Evolutionary conservation across 805 yeast genomes (phyloP), one percentile per base, ranked within the genome.

Genomic region (Yamadazyma insecticola): DNA sequence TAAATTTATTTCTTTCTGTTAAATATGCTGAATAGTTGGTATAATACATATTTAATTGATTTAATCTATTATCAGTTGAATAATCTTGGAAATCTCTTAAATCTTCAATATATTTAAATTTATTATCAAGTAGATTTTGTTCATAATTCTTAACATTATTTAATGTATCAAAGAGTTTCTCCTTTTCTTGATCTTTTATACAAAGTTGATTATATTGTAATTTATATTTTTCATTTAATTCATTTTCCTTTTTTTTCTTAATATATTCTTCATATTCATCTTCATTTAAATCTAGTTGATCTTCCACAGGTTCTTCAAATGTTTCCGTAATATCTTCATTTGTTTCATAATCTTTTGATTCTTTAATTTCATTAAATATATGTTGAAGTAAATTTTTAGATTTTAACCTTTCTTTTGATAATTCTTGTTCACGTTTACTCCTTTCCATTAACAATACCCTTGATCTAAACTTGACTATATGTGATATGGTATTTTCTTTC

Each of bases 381-480:
- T 33, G 6, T 44, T 57, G 16, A 50, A 78, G 48, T 31, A 72
- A 66, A 13, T 55, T 46, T 41, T 70, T 70, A 1, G 80, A 67
- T 37, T 69, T 63, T 23, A 56, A 55, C 26, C 76, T 62, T 40
- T 77, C 85, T 13, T 52, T 57, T 13, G 66, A 54, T 7, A 64
- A 47, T 36, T 74, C 76, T 35, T 59, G 59, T 29, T 67, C 70
- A 25, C 81, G 61, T 27, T 74, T 71, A 28, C 63, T 63, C 32
- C 65, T 61, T 34, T 78, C 84, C 16, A 72, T 53, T 24, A 66
- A 66, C 31, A 76, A 46, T 16, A 78, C 79, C 25, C 66, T 67
- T 14, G 76, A 57, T 45, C 85, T 54, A 47, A 79, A 79, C 38
- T 67, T 71, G 35, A 76, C 60, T 34, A 79, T 69, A 35, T 73